Base-by-base conservation (phyloP, 2,329 filamentous ascomycete genomes). In the Fusarium protoensiforme region DNA sequence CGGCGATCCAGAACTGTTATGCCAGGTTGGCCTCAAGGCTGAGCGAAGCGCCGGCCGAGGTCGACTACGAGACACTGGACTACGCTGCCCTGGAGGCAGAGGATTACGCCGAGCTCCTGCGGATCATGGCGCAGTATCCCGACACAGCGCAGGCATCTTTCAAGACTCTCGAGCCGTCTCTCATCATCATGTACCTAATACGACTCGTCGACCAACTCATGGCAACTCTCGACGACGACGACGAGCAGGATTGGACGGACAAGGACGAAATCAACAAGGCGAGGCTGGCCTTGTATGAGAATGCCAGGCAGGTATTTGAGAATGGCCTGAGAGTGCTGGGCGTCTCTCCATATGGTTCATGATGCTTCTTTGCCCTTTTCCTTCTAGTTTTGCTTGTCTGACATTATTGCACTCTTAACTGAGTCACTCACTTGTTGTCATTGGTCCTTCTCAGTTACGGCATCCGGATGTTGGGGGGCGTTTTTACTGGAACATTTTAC, bases 161-260 rank as follows among this genome's bases (percentile, higher is more conserved):
- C 79, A 92, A 89, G 82, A 92, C 89, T 0, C 87, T 91, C n/a
- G 92, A 93, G 76, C 91, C 91, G 0, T 86, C 90, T 3, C 91
- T 90, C 0, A 86, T 92, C n/a, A 82, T 93, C 31, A 89, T 87
- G 2, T 93, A 93, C 77, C 82, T 93, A 1, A 5, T 35, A 0
- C 70, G 78, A 1, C 16, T 79, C 0, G 43, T 68, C 0, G 75
- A 79, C 3, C 71, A 77, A 0, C 4, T 76, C 1, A 68, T 65
- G 61, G 0, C 13, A 0, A 75, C 73, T 0, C 84, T 92, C 86
- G 82, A 91, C 85, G 81, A 92, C 83, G 87, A 90, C 9, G 83
- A 85, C 1, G 73, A 73, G 16, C 48, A 73, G n/a, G 77, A 78
- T 7, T 78, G 76, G 77, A n/a, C 57, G 0, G 76, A 18, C 0